These are phyloP conservation scores for Mucuna pruriens DNA, from an alignment of 306 rosid genomes.

Conservation along the genomic window DNA sequence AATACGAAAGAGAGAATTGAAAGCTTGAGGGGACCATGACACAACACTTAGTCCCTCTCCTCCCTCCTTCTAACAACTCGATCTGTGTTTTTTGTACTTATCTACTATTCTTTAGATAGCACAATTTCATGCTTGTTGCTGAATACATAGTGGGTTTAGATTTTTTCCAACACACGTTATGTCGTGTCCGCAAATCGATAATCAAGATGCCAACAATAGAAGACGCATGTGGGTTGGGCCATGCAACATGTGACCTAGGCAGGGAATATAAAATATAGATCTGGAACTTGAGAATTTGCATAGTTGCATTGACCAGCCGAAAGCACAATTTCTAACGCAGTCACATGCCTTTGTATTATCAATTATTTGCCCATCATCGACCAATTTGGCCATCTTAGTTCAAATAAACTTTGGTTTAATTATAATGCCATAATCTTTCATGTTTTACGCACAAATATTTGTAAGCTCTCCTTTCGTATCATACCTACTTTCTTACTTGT, in stretches of 20 bases:
- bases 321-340: neutral
- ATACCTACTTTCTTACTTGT: neutral
- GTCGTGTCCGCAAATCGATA: neutral
- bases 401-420: neutral
- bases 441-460: neutral
- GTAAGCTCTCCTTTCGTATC: neutral
- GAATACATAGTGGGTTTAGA: neutral
- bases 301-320: slow-evolving; percentile 29
- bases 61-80: neutral
- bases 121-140: neutral
- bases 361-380: neutral
- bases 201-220: slow-evolving; percentile 21
- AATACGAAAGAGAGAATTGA: neutral
- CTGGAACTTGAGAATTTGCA: neutral
- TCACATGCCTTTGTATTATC: slow-evolving; percentile 28
- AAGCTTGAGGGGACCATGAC: neutral
- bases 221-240: slow-evolving; percentile 12
- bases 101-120: neutral
- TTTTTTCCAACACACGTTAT: neutral
- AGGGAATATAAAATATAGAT: neutral
- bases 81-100: neutral
- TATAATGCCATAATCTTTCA: neutral
- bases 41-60: no score
- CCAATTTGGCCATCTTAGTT: neutral
- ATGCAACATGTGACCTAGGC: slow-evolving; percentile 18